A percentile compares a stretch with the other conserved stretches of the same genome.
Evolutionary conservation across 1,284 basidiomycete genomes (phyloP).

Genomic region (Trametes pubescens): DNA sequence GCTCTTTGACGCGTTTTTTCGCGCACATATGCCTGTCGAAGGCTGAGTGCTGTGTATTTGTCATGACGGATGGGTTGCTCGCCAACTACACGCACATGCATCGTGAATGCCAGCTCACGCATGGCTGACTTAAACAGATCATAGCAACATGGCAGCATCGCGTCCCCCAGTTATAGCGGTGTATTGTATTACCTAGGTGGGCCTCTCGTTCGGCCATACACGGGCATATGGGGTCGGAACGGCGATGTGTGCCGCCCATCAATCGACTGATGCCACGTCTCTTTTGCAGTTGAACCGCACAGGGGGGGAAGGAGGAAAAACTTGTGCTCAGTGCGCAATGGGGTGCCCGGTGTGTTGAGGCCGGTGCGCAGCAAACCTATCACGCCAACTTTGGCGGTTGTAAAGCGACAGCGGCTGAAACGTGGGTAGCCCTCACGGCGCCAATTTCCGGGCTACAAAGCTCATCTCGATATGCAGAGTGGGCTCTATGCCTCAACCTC

Average conservation of each 20-base stretch:
- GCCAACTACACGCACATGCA: background rate
- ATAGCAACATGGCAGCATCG: constrained; percentile 77
- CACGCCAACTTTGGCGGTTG: constrained; percentile 79
- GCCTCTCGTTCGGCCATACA: constrained; percentile 34
- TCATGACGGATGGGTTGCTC: background rate
- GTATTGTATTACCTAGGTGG: constrained; percentile 79
- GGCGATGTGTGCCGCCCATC: background rate
- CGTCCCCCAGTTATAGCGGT: constrained; percentile 76
- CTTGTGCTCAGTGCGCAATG: constrained; percentile 74
- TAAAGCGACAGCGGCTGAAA: constrained; percentile 78
- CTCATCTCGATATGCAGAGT: constrained; percentile 23
- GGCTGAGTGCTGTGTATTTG: too few relatives aligned
- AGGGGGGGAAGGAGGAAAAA: constrained; percentile 78
- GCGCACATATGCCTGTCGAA: background rate
- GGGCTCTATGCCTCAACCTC: constrained; percentile 25
- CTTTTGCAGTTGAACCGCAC: constrained; percentile 68
- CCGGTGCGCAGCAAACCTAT: constrained; percentile 72
- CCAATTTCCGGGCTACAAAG: background rate
- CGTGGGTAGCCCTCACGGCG: constrained; percentile 48
- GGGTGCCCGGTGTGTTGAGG: constrained; percentile 76
- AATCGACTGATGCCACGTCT: constrained; percentile 11
- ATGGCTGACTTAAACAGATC: constrained; percentile 9
- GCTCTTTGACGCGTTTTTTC: background rate
- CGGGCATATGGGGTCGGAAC: constrained; percentile 15
- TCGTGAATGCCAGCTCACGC: background rate